A percentile compares a stretch with the other conserved stretches of the same genome.
Evolutionary conservation across 163 green algal species (phyloP).

Genomic region (Scenedesmus sp.): DNA sequence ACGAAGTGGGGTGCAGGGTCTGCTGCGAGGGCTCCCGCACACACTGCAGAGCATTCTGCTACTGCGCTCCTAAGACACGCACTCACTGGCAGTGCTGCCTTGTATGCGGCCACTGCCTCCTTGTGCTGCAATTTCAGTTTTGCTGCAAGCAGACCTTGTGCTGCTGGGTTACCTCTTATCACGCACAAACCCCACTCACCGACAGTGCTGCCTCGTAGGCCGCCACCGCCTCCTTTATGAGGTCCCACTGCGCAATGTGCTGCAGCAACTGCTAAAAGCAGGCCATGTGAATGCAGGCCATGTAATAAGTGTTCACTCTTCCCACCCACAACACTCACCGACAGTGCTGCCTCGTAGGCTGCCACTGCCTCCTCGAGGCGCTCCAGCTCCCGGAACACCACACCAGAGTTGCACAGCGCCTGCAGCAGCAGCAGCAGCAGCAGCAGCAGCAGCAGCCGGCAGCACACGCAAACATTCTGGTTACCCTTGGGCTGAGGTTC

Average conservation of each 20-base stretch:
- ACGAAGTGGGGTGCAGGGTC: too few species aligned
- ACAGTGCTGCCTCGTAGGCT: slow-evolving; percentile 88
- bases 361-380: slow-evolving; percentile 79
- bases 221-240: slow-evolving; percentile 70
- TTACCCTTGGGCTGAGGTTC: too few species aligned
- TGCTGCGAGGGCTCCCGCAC: too few species aligned
- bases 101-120: slow-evolving; percentile 82
- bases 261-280: too few species aligned
- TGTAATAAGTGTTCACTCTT: too few species aligned
- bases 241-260: too few species aligned
- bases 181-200: neutral
- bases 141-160: too few species aligned
- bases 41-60: too few species aligned
- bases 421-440: slow-evolving; percentile 44
- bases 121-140: neutral
- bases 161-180: too few species aligned
- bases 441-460: neutral
- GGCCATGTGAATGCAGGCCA: too few species aligned
- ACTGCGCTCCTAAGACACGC: too few species aligned
- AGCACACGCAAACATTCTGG: neutral
- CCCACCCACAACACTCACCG: neutral
- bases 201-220: slow-evolving; percentile 86
- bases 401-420: slow-evolving; percentile 95
- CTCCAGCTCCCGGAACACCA: slow-evolving; percentile 83
- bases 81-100: slow-evolving; percentile 75